Evolutionary conservation across 208 protist species (phyloP).

Genomic region (Naegleria gruberi): DNA sequence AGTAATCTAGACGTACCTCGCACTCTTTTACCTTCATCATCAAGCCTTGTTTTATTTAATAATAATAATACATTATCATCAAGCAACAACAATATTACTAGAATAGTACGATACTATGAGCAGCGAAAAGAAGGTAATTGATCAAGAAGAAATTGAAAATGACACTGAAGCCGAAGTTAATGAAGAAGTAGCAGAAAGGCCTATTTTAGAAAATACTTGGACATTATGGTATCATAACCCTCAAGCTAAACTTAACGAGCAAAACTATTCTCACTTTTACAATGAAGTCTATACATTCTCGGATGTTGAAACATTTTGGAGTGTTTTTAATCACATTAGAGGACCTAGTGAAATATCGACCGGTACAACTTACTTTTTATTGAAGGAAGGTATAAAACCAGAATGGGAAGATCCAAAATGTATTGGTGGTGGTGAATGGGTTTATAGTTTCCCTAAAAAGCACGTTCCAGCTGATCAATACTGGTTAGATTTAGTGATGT

Average conservation of each 20-base stretch:
- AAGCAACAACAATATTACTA: no score
- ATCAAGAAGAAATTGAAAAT: background rate
- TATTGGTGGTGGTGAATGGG: conserved; percentile 52
- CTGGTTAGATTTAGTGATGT: background rate
- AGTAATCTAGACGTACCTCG: no score
- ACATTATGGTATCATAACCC: background rate
- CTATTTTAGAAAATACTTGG: background rate
- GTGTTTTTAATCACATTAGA: conserved; percentile 80
- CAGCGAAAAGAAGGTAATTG: no score
- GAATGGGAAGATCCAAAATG: conserved; percentile 89
- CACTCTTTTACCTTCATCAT: no score
- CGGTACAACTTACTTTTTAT: conserved; percentile 80
- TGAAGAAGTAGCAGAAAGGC: background rate
- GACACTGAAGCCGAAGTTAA: background rate
- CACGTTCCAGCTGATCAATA: background rate
- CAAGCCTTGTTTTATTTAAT: no score
- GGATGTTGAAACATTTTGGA: conserved; percentile 48
- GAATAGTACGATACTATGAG: no score
- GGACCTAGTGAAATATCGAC: conserved; percentile 54
- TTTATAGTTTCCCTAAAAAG: background rate
- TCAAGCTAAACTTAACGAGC: background rate
- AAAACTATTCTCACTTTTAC: background rate
- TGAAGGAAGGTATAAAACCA: conserved; percentile 85
- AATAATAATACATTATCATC: no score
- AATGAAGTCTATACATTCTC: background rate